These are phyloP conservation scores for Phoma herbarum DNA, from an alignment of 2,329 filamentous ascomycete genomes.

Conservation along the genomic window DNA sequence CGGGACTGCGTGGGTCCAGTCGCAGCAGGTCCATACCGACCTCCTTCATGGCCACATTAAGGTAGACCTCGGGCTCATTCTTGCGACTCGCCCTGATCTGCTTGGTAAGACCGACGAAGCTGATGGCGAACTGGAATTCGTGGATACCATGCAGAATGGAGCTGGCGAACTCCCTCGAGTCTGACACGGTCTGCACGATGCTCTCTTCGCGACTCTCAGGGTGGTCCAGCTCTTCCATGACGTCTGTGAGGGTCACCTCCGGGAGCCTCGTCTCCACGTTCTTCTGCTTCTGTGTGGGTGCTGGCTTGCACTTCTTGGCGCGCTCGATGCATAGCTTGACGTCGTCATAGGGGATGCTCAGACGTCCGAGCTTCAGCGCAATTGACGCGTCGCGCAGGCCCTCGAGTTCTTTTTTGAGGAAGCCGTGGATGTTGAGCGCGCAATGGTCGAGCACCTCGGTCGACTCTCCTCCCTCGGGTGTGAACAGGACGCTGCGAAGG, in stretches of 20 bases:
- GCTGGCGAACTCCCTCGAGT: slow-evolving; percentile 90
- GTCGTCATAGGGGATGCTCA: slow-evolving; percentile 92
- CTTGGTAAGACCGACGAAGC: slow-evolving; percentile 87
- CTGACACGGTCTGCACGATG: slow-evolving; percentile 83
- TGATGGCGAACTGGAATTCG: slow-evolving; percentile 94
- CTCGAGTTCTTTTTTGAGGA: slow-evolving; percentile 83
- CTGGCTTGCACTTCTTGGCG: slow-evolving; percentile 58
- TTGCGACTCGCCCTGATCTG: slow-evolving; percentile 74
- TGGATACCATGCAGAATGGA: slow-evolving; percentile 92
- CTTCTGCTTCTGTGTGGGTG: slow-evolving; percentile 24
- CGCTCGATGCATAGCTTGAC: slow-evolving; percentile 69
- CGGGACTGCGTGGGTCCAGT: slow-evolving; percentile 89
- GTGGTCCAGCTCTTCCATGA: slow-evolving; percentile 77
- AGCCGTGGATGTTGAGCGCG: slow-evolving; percentile 88
- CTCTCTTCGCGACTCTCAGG: slow-evolving; percentile 73
- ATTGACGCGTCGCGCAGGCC: slow-evolving; percentile 90
- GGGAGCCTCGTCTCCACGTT: slow-evolving; percentile 44
- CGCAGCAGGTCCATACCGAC: slow-evolving; percentile 92
- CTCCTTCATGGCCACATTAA: slow-evolving; percentile 95
- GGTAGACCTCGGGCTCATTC: slow-evolving; percentile 73
- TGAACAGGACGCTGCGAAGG: slow-evolving; percentile 86
- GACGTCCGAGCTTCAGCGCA: slow-evolving; percentile 85
- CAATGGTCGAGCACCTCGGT: slow-evolving; percentile 89
- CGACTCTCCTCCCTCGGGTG: slow-evolving; percentile 81
- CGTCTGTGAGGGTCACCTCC: slow-evolving; percentile 73